Evolutionary conservation across 805 yeast species (phyloP), one percentile per base, ranked within the genome.

Genomic region (Ogataea glucozyma): DNA sequence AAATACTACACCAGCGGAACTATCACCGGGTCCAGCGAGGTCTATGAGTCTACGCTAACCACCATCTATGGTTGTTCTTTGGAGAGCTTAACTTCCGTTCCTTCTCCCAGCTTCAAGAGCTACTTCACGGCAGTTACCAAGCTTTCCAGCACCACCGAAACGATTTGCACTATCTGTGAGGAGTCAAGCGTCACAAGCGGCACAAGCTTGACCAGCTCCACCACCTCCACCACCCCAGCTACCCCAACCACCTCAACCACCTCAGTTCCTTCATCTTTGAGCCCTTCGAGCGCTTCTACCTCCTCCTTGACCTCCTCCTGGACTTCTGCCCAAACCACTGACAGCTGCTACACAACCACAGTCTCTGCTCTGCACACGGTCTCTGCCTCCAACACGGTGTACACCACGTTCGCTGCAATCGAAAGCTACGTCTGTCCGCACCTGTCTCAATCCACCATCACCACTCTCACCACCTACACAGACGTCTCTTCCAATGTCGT

Each of bases 111-210:
- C 2, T 18, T 19, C 18, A 26, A 22, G 27, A 32, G 29, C 18
- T 16, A 21, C 16, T 23, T 34, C 29, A 34, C 38, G 18, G 23
- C 38, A 16, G 43, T 21, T 17, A 33, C 44, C 37, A 19, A 33
- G 29, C 27, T 22, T 9, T 34, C 23, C 17, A 27, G 43, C 17
- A 38, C 43, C 16, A 41, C 43, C 16, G 41, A 43, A 24, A 33
- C 44, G 17, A 27, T 45, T 22, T 38, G 48, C 33, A 31, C 36
- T 20, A 27, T 24, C 29, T 38, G 41, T 48, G 26, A 26, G 26
- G 23, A 40, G 35, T 11, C 41, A 21, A 20, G 17, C 13, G 12
- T 16, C 8, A 22, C 42, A 41, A 17, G 14, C 31, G 30, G 14
- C 11, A 32, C 35, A 26, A 17, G 31, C 30, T 3, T 38, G 5